These are phyloP conservation scores for Sporothrix inflata DNA, from an alignment of 2,329 filamentous ascomycete genomes.

Conservation along the genomic window DNA sequence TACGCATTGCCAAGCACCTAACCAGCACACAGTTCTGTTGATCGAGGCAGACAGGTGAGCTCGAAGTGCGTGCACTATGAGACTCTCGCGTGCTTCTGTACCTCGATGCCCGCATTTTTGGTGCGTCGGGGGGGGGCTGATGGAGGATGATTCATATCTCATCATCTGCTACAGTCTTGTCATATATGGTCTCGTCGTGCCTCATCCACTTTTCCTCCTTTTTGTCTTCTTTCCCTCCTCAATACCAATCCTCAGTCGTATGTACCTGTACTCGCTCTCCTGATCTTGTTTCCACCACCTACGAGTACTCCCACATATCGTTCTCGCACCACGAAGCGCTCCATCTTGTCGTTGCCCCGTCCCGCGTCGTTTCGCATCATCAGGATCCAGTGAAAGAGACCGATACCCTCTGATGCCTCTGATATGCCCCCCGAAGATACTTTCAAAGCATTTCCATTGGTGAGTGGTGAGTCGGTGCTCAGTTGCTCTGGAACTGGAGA, in stretches of 20 bases:
- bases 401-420: background rate
- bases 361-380: background rate
- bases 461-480: too few relatives aligned
- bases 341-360: background rate
- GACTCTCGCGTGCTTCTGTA: background rate
- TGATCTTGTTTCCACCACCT: background rate
- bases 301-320: too few relatives aligned
- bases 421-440: background rate
- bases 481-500: background rate
- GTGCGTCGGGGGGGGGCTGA: background rate
- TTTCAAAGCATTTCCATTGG: background rate
- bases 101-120: background rate
- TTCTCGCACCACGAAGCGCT: background rate
- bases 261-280: background rate
- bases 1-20: background rate
- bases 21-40: background rate
- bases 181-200: background rate
- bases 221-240: background rate
- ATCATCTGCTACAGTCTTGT: conserved; percentile 3
- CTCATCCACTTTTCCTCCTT: background rate
- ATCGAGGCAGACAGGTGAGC: background rate
- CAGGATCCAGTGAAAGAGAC: background rate
- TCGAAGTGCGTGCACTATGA: background rate
- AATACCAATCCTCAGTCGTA: background rate
- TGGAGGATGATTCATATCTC: conserved; percentile 29